Evolutionary conservation across 371 early-diverging fungal species (phyloP).

Genomic region (Zopfochytrium polystomum): DNA sequence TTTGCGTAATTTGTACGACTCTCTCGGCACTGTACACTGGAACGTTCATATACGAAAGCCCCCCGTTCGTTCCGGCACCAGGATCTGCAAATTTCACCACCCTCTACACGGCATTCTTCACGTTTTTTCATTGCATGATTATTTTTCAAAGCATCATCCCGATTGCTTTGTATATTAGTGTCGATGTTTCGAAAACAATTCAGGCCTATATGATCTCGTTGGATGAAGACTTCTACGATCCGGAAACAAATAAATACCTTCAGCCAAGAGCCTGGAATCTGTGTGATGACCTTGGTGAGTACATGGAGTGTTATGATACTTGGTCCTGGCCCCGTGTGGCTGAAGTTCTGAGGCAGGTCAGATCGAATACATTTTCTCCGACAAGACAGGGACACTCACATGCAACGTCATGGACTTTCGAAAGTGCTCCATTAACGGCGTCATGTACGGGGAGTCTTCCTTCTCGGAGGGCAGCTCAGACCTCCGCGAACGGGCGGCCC

Average conservation of each 20-base stretch:
- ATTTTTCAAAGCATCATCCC: slow-evolving; percentile 96
- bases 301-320: slow-evolving; percentile 93
- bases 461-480: slow-evolving; percentile 37
- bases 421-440: slow-evolving; percentile 79
- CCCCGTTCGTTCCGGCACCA: slow-evolving; percentile 27
- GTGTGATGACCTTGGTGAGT: slow-evolving; percentile 94
- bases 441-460: slow-evolving; percentile 66
- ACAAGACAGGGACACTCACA: slow-evolving; percentile 99
- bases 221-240: slow-evolving; percentile 83
- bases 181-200: slow-evolving; percentile 62
- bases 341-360: too few species aligned
- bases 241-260: slow-evolving; percentile 61
- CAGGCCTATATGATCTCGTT: slow-evolving; percentile 80
- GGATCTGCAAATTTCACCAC: slow-evolving; percentile 28
- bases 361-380: too few species aligned
- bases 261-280: slow-evolving; percentile 83
- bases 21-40: slow-evolving; percentile 41
- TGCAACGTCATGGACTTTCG: slow-evolving; percentile 91
- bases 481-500: slow-evolving; percentile 27
- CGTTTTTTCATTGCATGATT: slow-evolving; percentile 63
- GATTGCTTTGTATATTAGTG: slow-evolving; percentile 92
- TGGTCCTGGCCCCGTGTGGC: too few species aligned
- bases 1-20: slow-evolving; percentile 65
- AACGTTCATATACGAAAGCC: slow-evolving; percentile 35
- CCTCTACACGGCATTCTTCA: slow-evolving; percentile 33